Evolutionary conservation across 1,284 basidiomycete genomes (phyloP).

Genomic region (Ustilago trichophora): DNA sequence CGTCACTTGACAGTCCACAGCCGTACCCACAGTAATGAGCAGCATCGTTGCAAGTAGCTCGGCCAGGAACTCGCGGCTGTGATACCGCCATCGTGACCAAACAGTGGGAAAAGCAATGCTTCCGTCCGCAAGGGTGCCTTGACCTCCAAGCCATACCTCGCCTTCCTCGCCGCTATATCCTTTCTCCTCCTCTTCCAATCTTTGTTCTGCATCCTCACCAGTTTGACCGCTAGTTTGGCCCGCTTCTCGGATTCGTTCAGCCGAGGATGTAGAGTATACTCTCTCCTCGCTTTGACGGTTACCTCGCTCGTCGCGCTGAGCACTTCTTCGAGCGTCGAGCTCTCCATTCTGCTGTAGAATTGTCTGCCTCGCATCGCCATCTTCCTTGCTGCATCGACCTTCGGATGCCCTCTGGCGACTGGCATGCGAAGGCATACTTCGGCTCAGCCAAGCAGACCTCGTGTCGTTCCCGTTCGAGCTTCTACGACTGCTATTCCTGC

Average conservation of each 20-base stretch:
- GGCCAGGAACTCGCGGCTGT: constrained; percentile 28
- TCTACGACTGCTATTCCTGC: not conserved
- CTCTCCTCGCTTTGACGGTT: constrained; percentile 19
- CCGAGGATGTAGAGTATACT: not conserved
- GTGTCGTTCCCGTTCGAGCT: constrained; percentile 5
- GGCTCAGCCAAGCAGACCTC: constrained; percentile 5
- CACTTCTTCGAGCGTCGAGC: not conserved
- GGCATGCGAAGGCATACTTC: constrained; percentile 11
- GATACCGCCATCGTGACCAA: constrained; percentile 24
- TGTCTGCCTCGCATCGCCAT: not conserved
- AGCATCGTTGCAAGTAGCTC: constrained; percentile 31
- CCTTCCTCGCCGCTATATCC: not conserved
- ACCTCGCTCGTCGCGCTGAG: not conserved
- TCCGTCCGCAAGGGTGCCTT: constrained; percentile 14
- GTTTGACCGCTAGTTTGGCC: not conserved
- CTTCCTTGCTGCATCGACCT: not conserved
- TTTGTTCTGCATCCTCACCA: not conserved
- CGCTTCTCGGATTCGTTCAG: not conserved
- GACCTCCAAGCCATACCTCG: constrained; percentile 22
- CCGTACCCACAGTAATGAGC: constrained; percentile 53
- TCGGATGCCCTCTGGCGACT: not conserved
- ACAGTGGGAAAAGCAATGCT: constrained; percentile 20
- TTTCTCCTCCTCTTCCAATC: not conserved
- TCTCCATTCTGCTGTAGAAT: not conserved
- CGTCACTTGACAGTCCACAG: constrained; percentile 57